phyloP scores from a whole-genome alignment of 2,329 filamentous ascomycete species.

The Acephala macrosclerotiorum region DNA sequence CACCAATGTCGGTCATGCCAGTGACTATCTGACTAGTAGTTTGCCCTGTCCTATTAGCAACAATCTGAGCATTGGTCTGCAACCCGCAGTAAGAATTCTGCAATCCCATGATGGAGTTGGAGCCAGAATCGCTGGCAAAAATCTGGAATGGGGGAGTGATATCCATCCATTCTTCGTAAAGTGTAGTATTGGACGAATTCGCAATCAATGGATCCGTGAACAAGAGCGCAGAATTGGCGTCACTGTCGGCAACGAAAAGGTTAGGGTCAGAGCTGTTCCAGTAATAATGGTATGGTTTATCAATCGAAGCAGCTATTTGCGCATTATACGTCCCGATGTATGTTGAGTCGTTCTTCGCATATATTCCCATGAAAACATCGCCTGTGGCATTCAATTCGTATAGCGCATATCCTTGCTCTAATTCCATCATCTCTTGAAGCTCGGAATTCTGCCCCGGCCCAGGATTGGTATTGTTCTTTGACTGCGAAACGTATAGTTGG shows the following conservation, averaged over 20 bases:
- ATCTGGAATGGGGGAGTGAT: slow-evolving; percentile 75
- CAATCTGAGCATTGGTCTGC: slow-evolving; percentile 68
- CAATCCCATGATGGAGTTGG: slow-evolving; percentile 69
- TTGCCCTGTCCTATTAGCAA: slow-evolving; percentile 59
- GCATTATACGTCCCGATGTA: slow-evolving; percentile 75
- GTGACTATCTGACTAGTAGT: slow-evolving; percentile 57
- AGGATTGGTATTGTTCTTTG: slow-evolving; percentile 67
- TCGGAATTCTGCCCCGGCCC: slow-evolving; percentile 56
- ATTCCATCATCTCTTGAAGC: slow-evolving; percentile 33
- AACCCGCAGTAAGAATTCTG: slow-evolving; percentile 85
- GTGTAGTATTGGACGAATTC: slow-evolving; percentile 51
- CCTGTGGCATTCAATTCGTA: slow-evolving; percentile 65
- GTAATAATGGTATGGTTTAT: slow-evolving; percentile 76
- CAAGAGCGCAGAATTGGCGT: slow-evolving; percentile 79
- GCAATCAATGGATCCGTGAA: slow-evolving; percentile 77
- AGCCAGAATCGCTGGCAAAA: slow-evolving; percentile 72
- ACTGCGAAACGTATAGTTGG: slow-evolving; percentile 77
- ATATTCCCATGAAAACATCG: slow-evolving; percentile 79
- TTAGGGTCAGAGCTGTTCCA: slow-evolving; percentile 48
- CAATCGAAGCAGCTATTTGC: slow-evolving; percentile 82
- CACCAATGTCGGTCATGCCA: slow-evolving; percentile 73
- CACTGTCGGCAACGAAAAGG: slow-evolving; percentile 85
- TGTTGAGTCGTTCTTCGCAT: slow-evolving; percentile 66
- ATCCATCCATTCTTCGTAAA: slow-evolving; percentile 61
- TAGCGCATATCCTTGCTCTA: slow-evolving; percentile 49